Conservation (phyloP, 495 filamentous ascomycete genomes). For the Xylaria acuta region DNA sequence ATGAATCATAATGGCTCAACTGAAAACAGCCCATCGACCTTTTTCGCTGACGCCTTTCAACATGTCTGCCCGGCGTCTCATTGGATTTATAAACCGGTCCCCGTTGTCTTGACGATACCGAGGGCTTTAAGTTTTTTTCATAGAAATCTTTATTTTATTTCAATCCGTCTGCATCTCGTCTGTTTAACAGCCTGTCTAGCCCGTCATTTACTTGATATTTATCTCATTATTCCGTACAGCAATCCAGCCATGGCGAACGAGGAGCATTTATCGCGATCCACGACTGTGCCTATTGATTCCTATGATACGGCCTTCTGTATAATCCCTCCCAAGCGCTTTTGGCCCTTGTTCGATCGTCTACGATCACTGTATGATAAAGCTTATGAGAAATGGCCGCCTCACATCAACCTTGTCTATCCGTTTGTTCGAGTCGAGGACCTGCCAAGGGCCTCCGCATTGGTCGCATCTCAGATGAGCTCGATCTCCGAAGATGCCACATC, state of each 20-base stretch:
- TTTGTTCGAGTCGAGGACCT: conserved; percentile 54
- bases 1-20: conserved; percentile 20
- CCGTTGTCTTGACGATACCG: background rate
- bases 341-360: conserved; percentile 52
- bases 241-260: conserved; percentile 32
- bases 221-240: background rate
- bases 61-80: background rate
- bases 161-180: background rate
- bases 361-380: conserved; percentile 61
- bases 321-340: conserved; percentile 51
- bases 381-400: conserved; percentile 64
- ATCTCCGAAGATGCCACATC: background rate
- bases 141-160: no score
- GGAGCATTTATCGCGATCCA: conserved; percentile 8
- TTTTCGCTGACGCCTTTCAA: background rate
- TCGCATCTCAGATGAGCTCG: conserved; percentile 32
- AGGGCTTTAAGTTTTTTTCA: background rate
- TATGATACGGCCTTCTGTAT: conserved; percentile 59
- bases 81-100: background rate
- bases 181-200: background rate
- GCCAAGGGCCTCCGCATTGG: conserved; percentile 34
- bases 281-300: conserved; percentile 39
- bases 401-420: conserved; percentile 66
- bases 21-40: background rate
- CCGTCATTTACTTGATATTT: background rate